Percentiles rank a stretch among this genome's conserved stretches.
Conservation (phyloP, 1,139 yeast genomes). For the Suhomyces kunorum region DNA sequence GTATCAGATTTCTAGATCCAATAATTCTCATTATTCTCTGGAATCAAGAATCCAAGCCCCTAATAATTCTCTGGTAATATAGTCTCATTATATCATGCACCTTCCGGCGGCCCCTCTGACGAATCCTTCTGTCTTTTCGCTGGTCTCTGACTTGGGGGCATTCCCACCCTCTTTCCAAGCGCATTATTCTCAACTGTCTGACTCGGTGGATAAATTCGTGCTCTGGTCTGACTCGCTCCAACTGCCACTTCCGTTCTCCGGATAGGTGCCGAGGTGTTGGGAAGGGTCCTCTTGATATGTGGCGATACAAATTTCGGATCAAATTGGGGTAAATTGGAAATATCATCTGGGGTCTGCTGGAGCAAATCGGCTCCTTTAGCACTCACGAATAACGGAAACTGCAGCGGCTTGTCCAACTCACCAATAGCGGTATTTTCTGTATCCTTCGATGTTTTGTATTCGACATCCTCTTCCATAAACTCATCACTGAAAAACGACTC, state of each 20-base stretch:
- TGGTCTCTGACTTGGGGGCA: conserved; percentile 37
- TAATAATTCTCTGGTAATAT: too few species aligned
- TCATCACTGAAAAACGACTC: conserved; percentile 76
- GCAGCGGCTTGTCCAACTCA: conserved; percentile 2
- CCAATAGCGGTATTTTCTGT: neutral
- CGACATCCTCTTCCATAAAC: conserved; percentile 18
- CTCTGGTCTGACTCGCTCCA: conserved; percentile 4
- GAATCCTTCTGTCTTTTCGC: conserved; percentile 12
- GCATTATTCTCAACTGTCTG: conserved; percentile 8
- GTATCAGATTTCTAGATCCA: too few species aligned
- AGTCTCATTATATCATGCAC: too few species aligned
- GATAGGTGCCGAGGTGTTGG: conserved; percentile 58
- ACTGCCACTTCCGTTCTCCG: conserved; percentile 38
- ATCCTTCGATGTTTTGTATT: conserved; percentile 1
- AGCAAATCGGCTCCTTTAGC: conserved; percentile 59
- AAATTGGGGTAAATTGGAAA: conserved; percentile 38
- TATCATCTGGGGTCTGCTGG: conserved; percentile 44
- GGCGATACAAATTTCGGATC: conserved; percentile 55
- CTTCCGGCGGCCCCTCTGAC: neutral
- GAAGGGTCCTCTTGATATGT: conserved; percentile 54
- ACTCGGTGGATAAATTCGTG: conserved; percentile 10
- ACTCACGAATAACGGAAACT: conserved; percentile 46
- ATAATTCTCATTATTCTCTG: too few species aligned
- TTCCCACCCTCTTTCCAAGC: conserved; percentile 34
- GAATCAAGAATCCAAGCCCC: too few species aligned